phyloP scores from a whole-genome alignment of 2,329 filamentous ascomycete genomes.

The Pseudocercospora musae region DNA sequence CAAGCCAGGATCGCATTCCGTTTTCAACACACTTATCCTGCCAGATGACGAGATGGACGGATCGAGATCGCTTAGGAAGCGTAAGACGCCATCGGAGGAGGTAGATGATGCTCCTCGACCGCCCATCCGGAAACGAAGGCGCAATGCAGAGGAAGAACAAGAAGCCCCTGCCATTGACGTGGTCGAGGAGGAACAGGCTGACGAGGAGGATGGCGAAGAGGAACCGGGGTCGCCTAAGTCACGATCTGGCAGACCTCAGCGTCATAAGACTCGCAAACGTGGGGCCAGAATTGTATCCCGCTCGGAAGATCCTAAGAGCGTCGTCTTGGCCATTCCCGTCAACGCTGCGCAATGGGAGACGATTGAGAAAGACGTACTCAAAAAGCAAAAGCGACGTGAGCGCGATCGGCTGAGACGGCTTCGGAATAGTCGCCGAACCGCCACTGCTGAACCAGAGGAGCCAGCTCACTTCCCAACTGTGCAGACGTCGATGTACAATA shows the following conservation, averaged over 20 bases:
- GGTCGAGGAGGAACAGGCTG: conserved; percentile 22
- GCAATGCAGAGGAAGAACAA: conserved; percentile 31
- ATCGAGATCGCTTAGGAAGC: conserved; percentile 73
- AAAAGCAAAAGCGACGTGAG: conserved; percentile 50
- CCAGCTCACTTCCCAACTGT: conserved; percentile 55
- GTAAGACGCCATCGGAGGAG: conserved; percentile 70
- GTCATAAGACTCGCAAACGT: conserved; percentile 45
- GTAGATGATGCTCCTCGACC: conserved; percentile 39
- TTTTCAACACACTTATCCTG: conserved; percentile 70
- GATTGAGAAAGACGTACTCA: conserved; percentile 45
- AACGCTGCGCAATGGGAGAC: conserved; percentile 36
- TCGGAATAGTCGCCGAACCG: conserved; percentile 45
- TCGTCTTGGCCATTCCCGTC: conserved; percentile 52
- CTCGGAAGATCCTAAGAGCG: conserved; percentile 39
- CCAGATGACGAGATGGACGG: conserved; percentile 73
- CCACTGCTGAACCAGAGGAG: conserved; percentile 41
- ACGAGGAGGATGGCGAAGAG: conserved; percentile 20
- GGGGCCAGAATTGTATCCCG: conserved; percentile 30
- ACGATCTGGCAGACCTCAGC: conserved; percentile 53
- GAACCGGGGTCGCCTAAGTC: conserved; percentile 28
- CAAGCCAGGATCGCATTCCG: conserved; percentile 69
- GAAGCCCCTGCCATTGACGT: conserved; percentile 32
- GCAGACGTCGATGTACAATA: conserved; percentile 63
- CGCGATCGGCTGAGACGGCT: conserved; percentile 41
- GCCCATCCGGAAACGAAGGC: conserved; percentile 42